Evolutionary conservation across 2,329 filamentous ascomycete species (phyloP).

Genomic region (Akanthomyces muscarius): DNA sequence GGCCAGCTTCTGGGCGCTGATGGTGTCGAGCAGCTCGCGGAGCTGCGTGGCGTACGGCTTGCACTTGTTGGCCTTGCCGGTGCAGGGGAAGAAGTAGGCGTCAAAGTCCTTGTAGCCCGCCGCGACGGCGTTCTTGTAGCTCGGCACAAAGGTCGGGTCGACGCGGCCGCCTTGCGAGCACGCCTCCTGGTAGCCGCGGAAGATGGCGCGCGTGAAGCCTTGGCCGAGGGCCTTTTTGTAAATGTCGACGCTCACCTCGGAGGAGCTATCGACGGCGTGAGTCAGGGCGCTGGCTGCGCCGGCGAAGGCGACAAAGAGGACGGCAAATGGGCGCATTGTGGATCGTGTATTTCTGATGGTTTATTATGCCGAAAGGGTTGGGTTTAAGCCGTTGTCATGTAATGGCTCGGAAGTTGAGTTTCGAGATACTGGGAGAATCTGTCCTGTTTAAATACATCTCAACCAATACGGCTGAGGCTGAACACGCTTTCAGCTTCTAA

Average conservation of each 20-base stretch:
- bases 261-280: constrained; percentile 16
- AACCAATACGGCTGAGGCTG: neutral
- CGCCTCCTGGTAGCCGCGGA: constrained; percentile 17
- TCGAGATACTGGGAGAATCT: too few species aligned
- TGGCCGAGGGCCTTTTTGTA: constrained; percentile 16
- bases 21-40: constrained; percentile 7
- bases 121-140: constrained; percentile 14
- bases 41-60: constrained; percentile 16
- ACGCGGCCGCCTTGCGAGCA: constrained; percentile 16
- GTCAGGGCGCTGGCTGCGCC: constrained; percentile 6
- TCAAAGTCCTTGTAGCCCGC: constrained; percentile 18
- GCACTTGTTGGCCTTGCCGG: constrained; percentile 16
- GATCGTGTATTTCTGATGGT: neutral
- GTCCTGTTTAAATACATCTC: neutral
- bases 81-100: constrained; percentile 17
- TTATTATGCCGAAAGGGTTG: neutral
- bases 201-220: constrained; percentile 17
- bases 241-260: neutral
- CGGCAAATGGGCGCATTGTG: constrained; percentile 2
- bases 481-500: neutral
- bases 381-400: neutral
- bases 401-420: neutral
- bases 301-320: neutral
- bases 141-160: constrained; percentile 17
- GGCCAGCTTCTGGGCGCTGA: constrained; percentile 8